phyloP scores from a whole-genome alignment of 371 early-diverging fungal genomes.

The Saksenaea oblongispora region DNA sequence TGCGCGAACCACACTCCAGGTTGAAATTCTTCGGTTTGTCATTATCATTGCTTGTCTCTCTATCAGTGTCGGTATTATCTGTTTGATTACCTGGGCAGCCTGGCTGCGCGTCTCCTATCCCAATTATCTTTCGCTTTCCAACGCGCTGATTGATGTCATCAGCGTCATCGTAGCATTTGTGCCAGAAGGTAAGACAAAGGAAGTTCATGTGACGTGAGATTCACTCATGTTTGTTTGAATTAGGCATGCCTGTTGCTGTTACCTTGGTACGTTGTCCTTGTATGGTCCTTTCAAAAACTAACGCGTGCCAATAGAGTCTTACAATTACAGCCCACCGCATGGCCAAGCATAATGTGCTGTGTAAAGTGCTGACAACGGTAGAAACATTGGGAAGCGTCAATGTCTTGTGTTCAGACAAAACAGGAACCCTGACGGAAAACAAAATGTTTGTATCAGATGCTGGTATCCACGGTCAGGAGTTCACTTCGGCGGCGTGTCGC shows the following conservation, averaged over 20 bases:
- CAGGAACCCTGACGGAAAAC: constrained; percentile 94
- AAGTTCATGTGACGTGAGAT: neutral
- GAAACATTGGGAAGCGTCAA: constrained; percentile 73
- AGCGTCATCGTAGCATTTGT: constrained; percentile 71
- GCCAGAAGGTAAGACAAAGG: constrained; percentile 53
- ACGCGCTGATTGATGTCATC: constrained; percentile 70
- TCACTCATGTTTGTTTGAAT: neutral
- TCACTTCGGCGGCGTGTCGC: constrained; percentile 29
- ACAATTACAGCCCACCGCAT: constrained; percentile 62
- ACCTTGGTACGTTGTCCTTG: constrained; percentile 27
- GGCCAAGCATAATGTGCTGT: constrained; percentile 54
- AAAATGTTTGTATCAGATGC: constrained; percentile 74
- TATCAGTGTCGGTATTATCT: constrained; percentile 41
- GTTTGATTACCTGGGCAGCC: constrained; percentile 38
- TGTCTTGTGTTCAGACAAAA: constrained; percentile 89
- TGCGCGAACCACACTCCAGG: constrained; percentile 61
- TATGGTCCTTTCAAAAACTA: neutral
- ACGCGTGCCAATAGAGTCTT: constrained; percentile 26
- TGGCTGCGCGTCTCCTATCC: constrained; percentile 47
- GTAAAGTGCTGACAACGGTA: constrained; percentile 64
- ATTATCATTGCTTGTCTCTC: constrained; percentile 66
- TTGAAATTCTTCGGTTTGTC: constrained; percentile 71
- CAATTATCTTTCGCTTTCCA: constrained; percentile 52
- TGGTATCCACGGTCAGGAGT: constrained; percentile 40
- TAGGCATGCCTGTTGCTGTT: constrained; percentile 54